Evolutionary conservation across 2,329 filamentous ascomycete genomes (phyloP), one percentile per base, ranked within the genome.

Genomic region (Xylaria hypoxylon): DNA sequence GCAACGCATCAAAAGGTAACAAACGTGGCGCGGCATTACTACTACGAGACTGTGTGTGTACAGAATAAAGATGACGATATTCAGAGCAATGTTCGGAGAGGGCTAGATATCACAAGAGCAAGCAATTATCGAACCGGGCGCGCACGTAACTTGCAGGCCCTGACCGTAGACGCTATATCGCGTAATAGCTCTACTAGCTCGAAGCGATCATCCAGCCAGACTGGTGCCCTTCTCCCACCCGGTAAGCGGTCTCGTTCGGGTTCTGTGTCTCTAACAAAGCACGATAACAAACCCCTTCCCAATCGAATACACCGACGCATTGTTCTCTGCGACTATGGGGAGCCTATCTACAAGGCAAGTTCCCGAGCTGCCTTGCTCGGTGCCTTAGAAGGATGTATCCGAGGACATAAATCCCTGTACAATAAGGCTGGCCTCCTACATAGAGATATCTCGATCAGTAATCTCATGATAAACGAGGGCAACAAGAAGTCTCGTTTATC

Each of bases 401-500:
- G 68, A 69, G 77, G 77, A 22, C 73, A 80, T 62, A 68, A 79
- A 65, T 78, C 73, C 22, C 62, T 74, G 24, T 59, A 72, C 40
- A 69, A 72, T 42, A 69, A 72, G 56, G 73, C 76, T 52, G 74
- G 77, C 50, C 71, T 82, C 45, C 73, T 82, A 48, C 77, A 82
- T 60, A 64, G 78, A 64, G 78, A 82, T 67, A 79, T 83, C 33
- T 82, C 78, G 6, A 72, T 74, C 40, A 76, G 77, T 55, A 83
- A 83, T 64, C 72, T 82, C 5, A 79, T 83, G 67, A 74, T 83
- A 5, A 80, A 82, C 61, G 75, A 82, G 53, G 75, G 80, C 19
- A 51, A 71, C 26, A 69, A 73, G 2, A 79, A 79, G 55, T 72
- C 71, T 44, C 80, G 58, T 40, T 78, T 70, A 73, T 63, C 57